Evolutionary conservation across 129 eudicot species (phyloP), one percentile per base, ranked within the genome.

Genomic region (Flaveria brownii): DNA sequence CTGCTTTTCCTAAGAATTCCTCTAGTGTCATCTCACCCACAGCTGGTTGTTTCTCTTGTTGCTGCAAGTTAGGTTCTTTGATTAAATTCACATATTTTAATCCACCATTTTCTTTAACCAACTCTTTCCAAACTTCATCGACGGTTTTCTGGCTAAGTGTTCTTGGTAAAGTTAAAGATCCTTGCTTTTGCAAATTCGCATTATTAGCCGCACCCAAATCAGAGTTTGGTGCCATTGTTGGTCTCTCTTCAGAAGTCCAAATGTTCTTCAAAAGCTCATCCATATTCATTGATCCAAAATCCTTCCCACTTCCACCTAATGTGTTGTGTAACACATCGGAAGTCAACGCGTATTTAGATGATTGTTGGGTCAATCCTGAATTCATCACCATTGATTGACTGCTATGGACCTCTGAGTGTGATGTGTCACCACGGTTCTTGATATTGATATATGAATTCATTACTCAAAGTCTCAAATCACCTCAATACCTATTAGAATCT

Each of bases 201-300:
- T 60, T 70, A 70, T 85, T 79, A 18, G 72, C 75, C 46, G 67
- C 80, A 9, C 51, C 78, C 43, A 73, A 86, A 70, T 78, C 60
- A n/a, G 85, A 75, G 49, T 20, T 71, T 49, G 89, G 61, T 62
- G 85, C 75, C 81, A 75, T 55, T 61, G 86, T 72, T 80, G 83
- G 91, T 71, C 81, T 82, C 79, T 90, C 96, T 75, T 92, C 97
- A 67, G 87, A 85, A 25, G 86, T 85, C 97, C 96, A 92, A 74
- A 92, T 89, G 72, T 73, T 89, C 82, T 89, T 89, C 41, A 92
- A 69, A 36, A 92, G 81, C 18, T 89, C 93, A 79, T 92, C 97
- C 89, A 92, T 89, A 73, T 87, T 89, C 93, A 89, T 87, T 11
- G 93, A 92, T 46, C 97, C 97, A 50, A 87, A 89, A 72, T 92